Evolutionary conservation across 139 green algal species (phyloP).

Genomic region (Tetradesmus lagerheimii): DNA sequence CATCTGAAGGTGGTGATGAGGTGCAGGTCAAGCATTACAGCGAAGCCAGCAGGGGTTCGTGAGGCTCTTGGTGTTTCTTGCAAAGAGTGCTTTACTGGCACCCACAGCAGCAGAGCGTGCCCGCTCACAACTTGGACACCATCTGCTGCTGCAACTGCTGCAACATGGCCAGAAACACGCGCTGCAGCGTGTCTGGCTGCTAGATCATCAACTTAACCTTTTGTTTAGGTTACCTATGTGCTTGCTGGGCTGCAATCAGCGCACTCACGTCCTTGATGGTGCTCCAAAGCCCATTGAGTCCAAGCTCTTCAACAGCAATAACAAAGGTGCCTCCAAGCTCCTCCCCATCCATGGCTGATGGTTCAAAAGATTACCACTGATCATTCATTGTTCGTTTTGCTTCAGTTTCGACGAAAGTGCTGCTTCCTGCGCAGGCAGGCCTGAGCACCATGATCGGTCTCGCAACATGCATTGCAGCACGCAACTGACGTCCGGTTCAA

Average conservation of each 20-base stretch:
- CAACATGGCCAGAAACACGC: neutral
- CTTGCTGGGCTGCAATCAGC: neutral
- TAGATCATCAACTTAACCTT: neutral
- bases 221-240: neutral
- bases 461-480: neutral
- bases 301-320: slow-evolving; percentile 73
- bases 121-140: neutral
- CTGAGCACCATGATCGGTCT: neutral
- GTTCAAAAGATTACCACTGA: neutral
- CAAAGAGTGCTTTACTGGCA: neutral
- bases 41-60: no score
- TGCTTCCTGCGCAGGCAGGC: no score
- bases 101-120: neutral
- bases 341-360: slow-evolving; percentile 28
- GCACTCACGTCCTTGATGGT: slow-evolving; percentile 63
- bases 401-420: neutral
- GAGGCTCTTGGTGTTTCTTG: neutral
- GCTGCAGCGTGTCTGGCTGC: neutral
- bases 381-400: neutral
- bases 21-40: no score
- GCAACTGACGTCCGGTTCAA: neutral
- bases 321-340: slow-evolving; percentile 63
- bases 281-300: slow-evolving; percentile 60
- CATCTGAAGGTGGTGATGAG: no score
- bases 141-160: neutral